phyloP scores from a whole-genome alignment of 768 basidiomycete species.

The Pleurotus giganteus region DNA sequence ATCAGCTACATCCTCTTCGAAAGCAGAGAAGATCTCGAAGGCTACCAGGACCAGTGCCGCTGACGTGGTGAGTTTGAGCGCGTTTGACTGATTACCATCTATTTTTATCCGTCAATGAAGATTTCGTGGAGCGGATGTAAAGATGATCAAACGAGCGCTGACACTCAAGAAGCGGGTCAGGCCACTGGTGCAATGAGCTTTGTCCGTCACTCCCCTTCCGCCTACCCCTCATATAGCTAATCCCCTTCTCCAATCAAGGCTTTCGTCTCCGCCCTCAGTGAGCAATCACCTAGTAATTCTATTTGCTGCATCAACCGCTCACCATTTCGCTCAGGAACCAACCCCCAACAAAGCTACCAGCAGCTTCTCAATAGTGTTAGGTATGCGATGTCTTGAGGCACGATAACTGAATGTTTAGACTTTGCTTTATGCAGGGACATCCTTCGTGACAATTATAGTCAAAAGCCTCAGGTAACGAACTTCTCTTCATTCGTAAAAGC shows the following conservation, averaged over 20 bases:
- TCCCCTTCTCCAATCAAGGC: conserved; percentile 33
- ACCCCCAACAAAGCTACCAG: conserved; percentile 50
- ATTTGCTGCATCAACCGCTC: background rate
- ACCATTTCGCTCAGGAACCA: conserved; percentile 28
- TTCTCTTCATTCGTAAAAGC: conserved; percentile 16
- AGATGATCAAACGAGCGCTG: conserved; percentile 81
- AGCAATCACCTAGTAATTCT: conserved; percentile 14
- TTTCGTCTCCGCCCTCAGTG: conserved; percentile 56
- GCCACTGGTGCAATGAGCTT: conserved; percentile 81
- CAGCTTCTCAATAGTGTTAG: conserved; percentile 36
- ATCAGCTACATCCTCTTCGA: conserved; percentile 63
- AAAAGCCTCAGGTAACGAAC: conserved; percentile 56
- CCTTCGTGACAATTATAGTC: conserved; percentile 45
- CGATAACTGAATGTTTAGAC: background rate
- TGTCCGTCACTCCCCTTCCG: conserved; percentile 35
- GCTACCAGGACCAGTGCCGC: conserved; percentile 75
- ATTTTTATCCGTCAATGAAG: conserved; percentile 30
- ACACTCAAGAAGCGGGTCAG: conserved; percentile 61
- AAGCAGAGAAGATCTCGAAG: conserved; percentile 60
- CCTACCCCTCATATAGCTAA: background rate
- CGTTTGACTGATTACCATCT: background rate
- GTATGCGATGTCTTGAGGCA: background rate
- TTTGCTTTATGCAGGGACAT: conserved; percentile 34
- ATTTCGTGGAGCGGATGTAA: conserved; percentile 85
- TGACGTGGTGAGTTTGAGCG: conserved; percentile 69